phyloP scores from a whole-genome alignment of 495 filamentous ascomycete genomes.

The Penicillium parvum region DNA sequence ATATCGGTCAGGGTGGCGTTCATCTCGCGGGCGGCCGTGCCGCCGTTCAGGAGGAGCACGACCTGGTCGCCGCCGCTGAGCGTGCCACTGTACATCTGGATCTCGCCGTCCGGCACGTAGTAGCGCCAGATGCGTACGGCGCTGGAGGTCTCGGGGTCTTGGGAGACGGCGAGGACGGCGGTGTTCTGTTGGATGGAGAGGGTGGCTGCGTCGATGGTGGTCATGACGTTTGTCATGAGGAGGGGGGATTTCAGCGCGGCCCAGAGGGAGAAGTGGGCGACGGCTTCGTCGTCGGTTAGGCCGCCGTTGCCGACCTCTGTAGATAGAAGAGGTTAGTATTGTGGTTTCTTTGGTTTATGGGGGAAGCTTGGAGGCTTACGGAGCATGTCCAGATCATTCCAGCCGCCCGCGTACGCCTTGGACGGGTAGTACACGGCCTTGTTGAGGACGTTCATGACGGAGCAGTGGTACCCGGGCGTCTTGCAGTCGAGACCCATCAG shows the following conservation, averaged over 20 bases:
- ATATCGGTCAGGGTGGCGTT: slow-evolving; percentile 51
- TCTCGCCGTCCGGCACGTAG: slow-evolving; percentile 34
- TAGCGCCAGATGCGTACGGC: slow-evolving; percentile 40
- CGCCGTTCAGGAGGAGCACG: slow-evolving; percentile 48
- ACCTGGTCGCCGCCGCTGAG: slow-evolving; percentile 43
- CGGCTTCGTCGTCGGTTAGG: slow-evolving; percentile 42
- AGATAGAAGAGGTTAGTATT: slow-evolving; percentile 30
- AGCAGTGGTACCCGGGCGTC: slow-evolving; percentile 52
- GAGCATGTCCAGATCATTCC: slow-evolving; percentile 53
- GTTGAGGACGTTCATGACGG: slow-evolving; percentile 49
- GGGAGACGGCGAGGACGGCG: slow-evolving; percentile 43
- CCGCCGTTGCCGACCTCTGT: slow-evolving; percentile 58
- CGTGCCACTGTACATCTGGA: slow-evolving; percentile 46
- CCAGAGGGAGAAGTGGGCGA: slow-evolving; percentile 34
- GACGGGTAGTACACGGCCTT: slow-evolving; percentile 35
- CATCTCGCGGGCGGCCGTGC: slow-evolving; percentile 36
- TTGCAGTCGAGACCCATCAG: slow-evolving; percentile 39
- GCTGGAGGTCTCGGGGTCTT: slow-evolving; percentile 36
- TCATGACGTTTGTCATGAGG: slow-evolving; percentile 33
- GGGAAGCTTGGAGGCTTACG: slow-evolving; percentile 10
- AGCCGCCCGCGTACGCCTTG: slow-evolving; percentile 29
- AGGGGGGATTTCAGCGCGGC: slow-evolving; percentile 33
- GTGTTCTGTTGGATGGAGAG: slow-evolving; percentile 39
- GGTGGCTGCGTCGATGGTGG: slow-evolving; percentile 20
- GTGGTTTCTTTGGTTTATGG: too few species aligned